Evolutionary conservation across 768 basidiomycete genomes (phyloP).

Genomic region (Phanerochaete carnosa): DNA sequence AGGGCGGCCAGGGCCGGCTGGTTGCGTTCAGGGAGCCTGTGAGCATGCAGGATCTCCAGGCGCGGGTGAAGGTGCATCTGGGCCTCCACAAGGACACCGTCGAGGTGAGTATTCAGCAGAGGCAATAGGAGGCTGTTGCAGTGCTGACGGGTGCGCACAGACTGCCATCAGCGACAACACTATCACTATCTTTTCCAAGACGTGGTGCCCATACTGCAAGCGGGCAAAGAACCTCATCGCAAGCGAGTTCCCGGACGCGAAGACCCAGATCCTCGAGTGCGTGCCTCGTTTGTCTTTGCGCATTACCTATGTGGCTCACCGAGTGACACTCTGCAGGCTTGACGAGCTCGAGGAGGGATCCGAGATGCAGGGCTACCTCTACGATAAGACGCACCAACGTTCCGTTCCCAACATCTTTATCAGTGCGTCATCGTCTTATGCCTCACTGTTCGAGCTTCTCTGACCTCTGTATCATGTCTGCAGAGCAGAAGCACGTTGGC

Average conservation of each 20-base stretch:
- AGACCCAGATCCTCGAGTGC: constrained; percentile 35
- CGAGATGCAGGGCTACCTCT: constrained; percentile 65
- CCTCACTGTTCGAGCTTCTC: not conserved
- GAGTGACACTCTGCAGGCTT: constrained; percentile 38
- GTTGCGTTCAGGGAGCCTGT: constrained; percentile 59
- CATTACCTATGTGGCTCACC: not conserved
- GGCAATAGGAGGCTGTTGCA: not conserved
- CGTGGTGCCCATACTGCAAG: constrained; percentile 38
- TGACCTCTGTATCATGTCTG: not conserved
- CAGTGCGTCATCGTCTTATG: constrained; percentile 41
- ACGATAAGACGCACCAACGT: constrained; percentile 57
- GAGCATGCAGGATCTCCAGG: constrained; percentile 55
- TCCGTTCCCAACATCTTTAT: constrained; percentile 82
- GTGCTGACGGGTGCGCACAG: constrained; percentile 16
- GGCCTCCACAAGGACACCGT: constrained; percentile 42
- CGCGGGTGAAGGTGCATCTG: constrained; percentile 68
- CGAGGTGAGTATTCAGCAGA: constrained; percentile 30
- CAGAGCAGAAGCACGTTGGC: constrained; percentile 54
- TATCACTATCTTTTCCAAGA: constrained; percentile 40
- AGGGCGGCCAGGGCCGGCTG: constrained; percentile 62
- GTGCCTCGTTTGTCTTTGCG: constrained; percentile 8
- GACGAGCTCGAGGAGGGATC: constrained; percentile 54
- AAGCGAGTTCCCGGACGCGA: constrained; percentile 26
- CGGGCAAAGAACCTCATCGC: constrained; percentile 36
- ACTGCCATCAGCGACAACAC: constrained; percentile 33